Base-by-base conservation (phyloP, 2,329 filamentous ascomycete genomes). In the Zalaria obscura region DNA sequence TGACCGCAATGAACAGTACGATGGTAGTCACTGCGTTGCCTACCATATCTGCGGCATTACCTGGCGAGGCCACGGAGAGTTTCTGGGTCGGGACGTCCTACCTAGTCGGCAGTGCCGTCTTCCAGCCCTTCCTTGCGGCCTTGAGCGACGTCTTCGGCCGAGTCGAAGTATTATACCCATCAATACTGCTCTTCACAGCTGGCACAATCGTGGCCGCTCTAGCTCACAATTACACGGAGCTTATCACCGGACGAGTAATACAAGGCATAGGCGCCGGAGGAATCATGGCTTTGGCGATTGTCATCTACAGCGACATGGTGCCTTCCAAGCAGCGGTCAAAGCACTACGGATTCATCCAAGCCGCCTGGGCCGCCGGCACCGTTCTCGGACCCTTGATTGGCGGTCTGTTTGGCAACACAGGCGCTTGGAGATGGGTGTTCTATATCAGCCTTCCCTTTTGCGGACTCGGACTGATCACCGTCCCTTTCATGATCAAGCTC, bases 51-150 rank as follows among this genome's bases (percentile, higher is more conserved):
- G 36, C 52, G 10, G 47, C 61, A 47, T 50, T 67, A 25, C 39
- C 58, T 36, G 51, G 60, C 43, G 44, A 56, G 47, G 47, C 63
- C 29, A 53, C 58, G 6, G 57, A 62, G 37, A 57, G 63, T 0
- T 65, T 72, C 43, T 74, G 70, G 71, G 59, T 67, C 8, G 67
- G 65, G 2, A 66, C 68, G 1, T 60, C 63, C 3, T 73, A 70
- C 44, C 58, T 73, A 0, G 52, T 72, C 8, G 52, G 62, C 3
- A 61, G 56, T 11, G 61, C 66, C 10, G 61, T 64, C 25, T 61
- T 64, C 37, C 61, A 67, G 37, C 66, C 64, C 18, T 53, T 66
- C 39, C 61, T 62, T 41, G 62, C 62, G 1, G 54, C 60, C 0
- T 52, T 69, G 3, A 63, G 65, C 6, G 60, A 68, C 41, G 61